phyloP scores from a whole-genome alignment of 257 asterid genomes.

The Haberlea rhodopensis region DNA sequence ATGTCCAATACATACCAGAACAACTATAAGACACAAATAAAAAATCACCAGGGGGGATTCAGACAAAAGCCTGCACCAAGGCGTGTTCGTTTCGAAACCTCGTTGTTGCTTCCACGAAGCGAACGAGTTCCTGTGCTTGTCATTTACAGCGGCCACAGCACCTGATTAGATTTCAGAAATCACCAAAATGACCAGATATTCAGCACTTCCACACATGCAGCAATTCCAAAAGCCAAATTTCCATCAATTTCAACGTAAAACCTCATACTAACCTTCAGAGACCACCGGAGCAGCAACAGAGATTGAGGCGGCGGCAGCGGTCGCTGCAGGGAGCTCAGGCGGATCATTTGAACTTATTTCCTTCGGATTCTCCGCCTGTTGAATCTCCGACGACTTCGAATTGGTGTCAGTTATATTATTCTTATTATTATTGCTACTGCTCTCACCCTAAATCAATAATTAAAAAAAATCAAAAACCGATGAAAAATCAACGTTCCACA shows the following conservation, averaged over 20 bases:
- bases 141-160: constrained; percentile 25
- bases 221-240: not conserved
- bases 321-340: constrained; percentile 28
- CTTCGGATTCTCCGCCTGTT: too few species aligned
- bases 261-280: constrained; percentile 37
- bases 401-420: too few species aligned
- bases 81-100: constrained; percentile 29
- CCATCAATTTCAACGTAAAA: not conserved
- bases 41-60: constrained; percentile 39
- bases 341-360: too few species aligned
- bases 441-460: too few species aligned
- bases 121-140: constrained; percentile 29
- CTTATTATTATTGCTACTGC: too few species aligned
- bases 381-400: too few species aligned
- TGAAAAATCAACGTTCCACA: constrained; percentile 29
- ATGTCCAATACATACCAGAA: too few species aligned
- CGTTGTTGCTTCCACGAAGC: constrained; percentile 34
- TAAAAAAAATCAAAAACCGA: too few species aligned
- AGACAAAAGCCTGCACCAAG: constrained; percentile 50
- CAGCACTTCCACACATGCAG: constrained; percentile 6
- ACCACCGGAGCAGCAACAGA: constrained; percentile 26
- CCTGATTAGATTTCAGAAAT: constrained; percentile 28
- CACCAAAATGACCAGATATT: not conserved
- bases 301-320: constrained; percentile 10
- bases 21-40: not conserved